phyloP scores from a whole-genome alignment of 106 monocot genomes.

The Dendrobium chrysotoxum region DNA sequence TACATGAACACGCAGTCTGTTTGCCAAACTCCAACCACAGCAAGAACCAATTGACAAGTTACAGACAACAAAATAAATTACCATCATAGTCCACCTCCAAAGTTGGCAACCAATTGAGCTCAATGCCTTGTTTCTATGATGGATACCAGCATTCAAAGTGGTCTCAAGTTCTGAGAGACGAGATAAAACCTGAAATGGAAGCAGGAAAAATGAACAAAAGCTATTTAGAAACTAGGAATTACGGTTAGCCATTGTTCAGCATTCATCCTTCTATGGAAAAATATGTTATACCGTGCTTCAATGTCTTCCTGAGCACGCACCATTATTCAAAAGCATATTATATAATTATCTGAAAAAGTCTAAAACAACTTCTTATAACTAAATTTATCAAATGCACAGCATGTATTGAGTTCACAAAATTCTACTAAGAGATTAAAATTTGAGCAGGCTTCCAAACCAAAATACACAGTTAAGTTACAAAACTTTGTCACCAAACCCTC shows the following conservation, averaged over 20 bases:
- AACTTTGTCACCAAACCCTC: not conserved
- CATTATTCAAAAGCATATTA: not conserved
- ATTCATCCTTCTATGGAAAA: not conserved
- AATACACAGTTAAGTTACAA: not conserved
- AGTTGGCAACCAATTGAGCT: conserved; percentile 69
- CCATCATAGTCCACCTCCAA: conserved; percentile 79
- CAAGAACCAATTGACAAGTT: not conserved
- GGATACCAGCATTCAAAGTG: conserved; percentile 91
- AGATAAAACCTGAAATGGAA: conserved; percentile 7
- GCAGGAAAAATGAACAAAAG: not conserved
- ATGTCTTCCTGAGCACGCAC: not conserved
- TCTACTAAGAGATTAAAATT: not conserved
- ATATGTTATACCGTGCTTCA: not conserved
- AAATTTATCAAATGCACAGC: not conserved
- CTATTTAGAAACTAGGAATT: not conserved
- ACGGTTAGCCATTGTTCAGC: not conserved
- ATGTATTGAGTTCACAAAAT: not conserved
- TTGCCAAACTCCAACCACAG: not conserved
- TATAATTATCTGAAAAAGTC: not conserved
- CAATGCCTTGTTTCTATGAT: conserved; percentile 84
- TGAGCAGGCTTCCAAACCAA: not conserved
- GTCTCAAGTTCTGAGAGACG: conserved; percentile 93
- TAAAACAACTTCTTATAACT: not conserved
- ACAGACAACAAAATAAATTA: conserved; percentile 20
- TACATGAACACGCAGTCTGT: not conserved